These are phyloP conservation scores for Microdochium nivale DNA, from an alignment of 2,329 filamentous ascomycete genomes.

Conservation along the genomic window DNA sequence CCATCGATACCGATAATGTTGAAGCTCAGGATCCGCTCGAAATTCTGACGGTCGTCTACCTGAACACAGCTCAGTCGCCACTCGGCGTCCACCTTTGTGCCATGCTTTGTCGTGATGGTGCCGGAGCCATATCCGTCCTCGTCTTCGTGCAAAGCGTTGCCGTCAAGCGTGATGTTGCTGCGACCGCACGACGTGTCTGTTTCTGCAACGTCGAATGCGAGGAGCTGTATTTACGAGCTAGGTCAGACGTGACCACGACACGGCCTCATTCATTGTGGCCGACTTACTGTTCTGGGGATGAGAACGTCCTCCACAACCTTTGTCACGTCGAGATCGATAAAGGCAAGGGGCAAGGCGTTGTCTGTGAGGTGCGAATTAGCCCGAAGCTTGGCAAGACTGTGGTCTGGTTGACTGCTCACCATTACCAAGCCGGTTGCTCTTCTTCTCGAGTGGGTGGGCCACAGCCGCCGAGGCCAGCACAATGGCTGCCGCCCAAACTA, in stretches of 20 bases:
- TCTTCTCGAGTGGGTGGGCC: slow-evolving; percentile 3
- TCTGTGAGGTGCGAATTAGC: neutral
- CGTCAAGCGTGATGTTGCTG: slow-evolving; percentile 38
- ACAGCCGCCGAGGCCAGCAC: neutral
- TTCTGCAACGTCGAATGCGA: slow-evolving; percentile 36
- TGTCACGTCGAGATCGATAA: slow-evolving; percentile 16
- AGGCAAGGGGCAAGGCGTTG: slow-evolving; percentile 9
- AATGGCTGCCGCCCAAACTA: neutral
- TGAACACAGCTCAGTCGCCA: slow-evolving; percentile 40
- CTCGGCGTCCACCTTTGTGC: slow-evolving; percentile 28
- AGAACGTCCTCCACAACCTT: slow-evolving; percentile 7
- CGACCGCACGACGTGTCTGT: slow-evolving; percentile 35
- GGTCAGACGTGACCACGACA: slow-evolving; percentile 12
- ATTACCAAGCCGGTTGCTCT: neutral
- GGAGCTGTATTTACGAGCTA: slow-evolving; percentile 10
- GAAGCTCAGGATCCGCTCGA: slow-evolving; percentile 36
- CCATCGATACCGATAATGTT: slow-evolving; percentile 33
- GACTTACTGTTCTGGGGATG: slow-evolving; percentile 15
- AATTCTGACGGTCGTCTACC: slow-evolving; percentile 23
- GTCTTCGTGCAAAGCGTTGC: slow-evolving; percentile 29
- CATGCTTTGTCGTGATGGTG: slow-evolving; percentile 27
- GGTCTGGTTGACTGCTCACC: neutral
- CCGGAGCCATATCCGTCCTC: slow-evolving; percentile 31
- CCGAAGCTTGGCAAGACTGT: neutral
- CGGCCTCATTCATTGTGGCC: neutral